phyloP scores from a whole-genome alignment of 345 rosid genomes.

The Euclidium syriacum region DNA sequence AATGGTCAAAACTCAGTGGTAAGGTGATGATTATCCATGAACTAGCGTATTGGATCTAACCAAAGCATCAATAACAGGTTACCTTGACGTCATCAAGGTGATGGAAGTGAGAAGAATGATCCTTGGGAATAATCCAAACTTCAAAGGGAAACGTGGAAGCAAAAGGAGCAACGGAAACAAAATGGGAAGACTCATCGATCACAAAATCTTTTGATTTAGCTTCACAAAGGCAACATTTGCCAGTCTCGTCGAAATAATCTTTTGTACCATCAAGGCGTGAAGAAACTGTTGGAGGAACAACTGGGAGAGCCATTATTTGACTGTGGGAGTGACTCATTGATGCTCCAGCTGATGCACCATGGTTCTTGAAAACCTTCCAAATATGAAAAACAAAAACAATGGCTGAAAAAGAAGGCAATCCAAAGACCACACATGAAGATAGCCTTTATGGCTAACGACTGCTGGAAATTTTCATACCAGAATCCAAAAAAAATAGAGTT shows the following conservation, averaged over 20 bases:
- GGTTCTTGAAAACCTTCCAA: constrained; percentile 84
- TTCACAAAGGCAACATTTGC: constrained; percentile 73
- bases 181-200: constrained; percentile 54
- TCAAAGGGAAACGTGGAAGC: constrained; percentile 71
- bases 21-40: neutral
- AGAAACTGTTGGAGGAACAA: constrained; percentile 60
- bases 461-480: neutral
- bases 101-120: constrained; percentile 70
- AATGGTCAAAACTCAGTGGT: neutral
- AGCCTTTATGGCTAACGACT: neutral
- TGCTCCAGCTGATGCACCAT: constrained; percentile 92
- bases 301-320: constrained; percentile 78
- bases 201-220: constrained; percentile 41
- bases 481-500: neutral
- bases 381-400: constrained; percentile 6
- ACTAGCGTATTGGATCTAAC: neutral
- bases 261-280: constrained; percentile 50
- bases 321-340: constrained; percentile 91
- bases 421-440: constrained; percentile 4
- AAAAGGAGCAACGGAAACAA: constrained; percentile 59
- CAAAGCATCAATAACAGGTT: neutral
- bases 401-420: neutral
- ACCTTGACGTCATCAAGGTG: constrained; percentile 59
- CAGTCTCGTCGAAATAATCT: constrained; percentile 50
- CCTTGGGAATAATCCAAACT: constrained; percentile 74